Base-by-base conservation (phyloP, 495 filamentous ascomycete species). In the Penicillium canescens region DNA sequence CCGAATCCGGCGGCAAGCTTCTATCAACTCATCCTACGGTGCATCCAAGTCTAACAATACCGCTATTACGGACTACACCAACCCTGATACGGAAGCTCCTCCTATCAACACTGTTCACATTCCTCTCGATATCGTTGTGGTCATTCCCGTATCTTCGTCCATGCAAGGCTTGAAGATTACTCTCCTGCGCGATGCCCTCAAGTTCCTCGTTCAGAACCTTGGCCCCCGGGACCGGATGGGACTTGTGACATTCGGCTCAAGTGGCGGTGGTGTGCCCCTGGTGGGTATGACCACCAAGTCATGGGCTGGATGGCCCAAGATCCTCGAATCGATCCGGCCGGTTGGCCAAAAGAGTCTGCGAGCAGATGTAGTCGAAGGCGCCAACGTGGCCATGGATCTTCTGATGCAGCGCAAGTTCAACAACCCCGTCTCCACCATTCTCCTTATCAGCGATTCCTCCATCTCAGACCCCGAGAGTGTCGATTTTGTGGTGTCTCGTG, bases 91-190 rank as follows among this genome's bases (percentile, higher is more conserved):
- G 28, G 74, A 80, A 3, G 73, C 74, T 4, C 81, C 83, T 43
- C 61, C 88, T 13, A 74, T 80, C 10, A 73, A 81, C 4, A 82
- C 89, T 1, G 67, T 96, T 50, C 94, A 98, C 67, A 91, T 98
- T 38, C 95, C 94, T 13, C 81, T 98, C 33, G 94, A 99, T 66
- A 84, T 99, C 38, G 93, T 99, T 3, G 90, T 98, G 7, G 94
- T 99, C 33, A 94, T 99, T 42, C 94, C 94, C 1, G 91, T 98
- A 10, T 96, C 94, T 9, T 96, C 95, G 6, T 99, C 94, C 0
- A 99, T 98, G 94, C 94, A 97, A 70, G 94, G 95, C 6, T 81
- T 99, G 43, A 99, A 99, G 72, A 97, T 99, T 59, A 96, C 89
- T 43, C 81, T 99, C 0, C 82, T 99, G 7, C 87, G 92, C n/a